Percentiles rank a stretch among this genome's conserved stretches.
Evolutionary conservation across 257 asterid species (phyloP).

Genomic region (Forsythia suspensa): DNA sequence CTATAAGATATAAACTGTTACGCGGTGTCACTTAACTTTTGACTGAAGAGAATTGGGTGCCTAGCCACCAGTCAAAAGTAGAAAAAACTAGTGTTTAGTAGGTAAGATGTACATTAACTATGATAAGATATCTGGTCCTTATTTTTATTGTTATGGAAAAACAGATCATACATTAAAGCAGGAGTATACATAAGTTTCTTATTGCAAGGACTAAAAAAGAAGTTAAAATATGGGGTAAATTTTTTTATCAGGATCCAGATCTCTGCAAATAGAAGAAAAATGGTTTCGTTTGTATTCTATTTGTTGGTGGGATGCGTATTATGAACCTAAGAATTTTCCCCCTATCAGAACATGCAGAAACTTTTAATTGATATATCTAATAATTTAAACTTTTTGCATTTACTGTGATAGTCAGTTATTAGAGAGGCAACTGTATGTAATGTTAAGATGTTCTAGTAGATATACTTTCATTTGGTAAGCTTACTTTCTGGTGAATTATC

Average conservation of each 20-base stretch:
- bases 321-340: constrained; percentile 4
- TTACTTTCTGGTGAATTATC: constrained; percentile 22
- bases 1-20: neutral
- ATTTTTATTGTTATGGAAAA: neutral
- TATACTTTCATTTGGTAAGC: constrained; percentile 18
- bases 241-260: constrained; percentile 13
- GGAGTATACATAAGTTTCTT: neutral
- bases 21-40: neutral
- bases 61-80: neutral
- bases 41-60: constrained; percentile 2
- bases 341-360: neutral
- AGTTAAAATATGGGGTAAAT: neutral
- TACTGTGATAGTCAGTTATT: neutral
- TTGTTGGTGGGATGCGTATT: constrained; percentile 13
- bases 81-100: constrained; percentile 3
- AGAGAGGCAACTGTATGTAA: constrained; percentile 7
- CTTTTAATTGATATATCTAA: neutral
- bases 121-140: neutral
- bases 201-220: constrained; percentile 5
- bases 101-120: constrained; percentile 1
- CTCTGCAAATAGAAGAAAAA: neutral
- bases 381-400: neutral
- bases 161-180: neutral
- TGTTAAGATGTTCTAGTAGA: constrained; percentile 14
- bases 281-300: neutral